These are phyloP conservation scores for Cordia subcordata DNA, from an alignment of 257 asterid genomes.

Conservation along the genomic window DNA sequence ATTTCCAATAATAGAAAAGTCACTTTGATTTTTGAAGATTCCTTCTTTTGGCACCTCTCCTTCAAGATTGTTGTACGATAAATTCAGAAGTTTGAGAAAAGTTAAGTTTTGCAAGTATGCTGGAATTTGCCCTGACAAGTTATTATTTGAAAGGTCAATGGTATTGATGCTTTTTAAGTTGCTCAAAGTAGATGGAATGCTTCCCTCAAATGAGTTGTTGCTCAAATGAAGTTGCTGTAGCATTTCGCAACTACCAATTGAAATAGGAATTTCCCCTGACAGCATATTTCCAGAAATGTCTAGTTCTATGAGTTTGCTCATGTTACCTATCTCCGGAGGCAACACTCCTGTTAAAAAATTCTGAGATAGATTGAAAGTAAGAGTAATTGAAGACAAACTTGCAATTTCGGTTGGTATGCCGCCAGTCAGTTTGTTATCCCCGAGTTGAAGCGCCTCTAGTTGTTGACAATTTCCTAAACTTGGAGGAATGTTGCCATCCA, in stretches of 20 bases:
- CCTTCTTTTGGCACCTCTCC: constrained; percentile 20
- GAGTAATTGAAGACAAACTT: not conserved
- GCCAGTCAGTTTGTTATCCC: constrained; percentile 6
- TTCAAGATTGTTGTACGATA: constrained; percentile 20
- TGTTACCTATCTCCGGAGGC: not conserved
- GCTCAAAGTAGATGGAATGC: not conserved
- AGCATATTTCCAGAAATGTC: constrained; percentile 1
- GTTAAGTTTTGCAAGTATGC: constrained; percentile 10
- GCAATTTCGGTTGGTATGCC: constrained; percentile 3
- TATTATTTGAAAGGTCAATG: constrained; percentile 6
- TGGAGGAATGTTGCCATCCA: constrained; percentile 17
- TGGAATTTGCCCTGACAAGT: constrained; percentile 7
- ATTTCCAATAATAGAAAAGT: constrained; percentile 15
- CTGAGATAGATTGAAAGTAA: not conserved
- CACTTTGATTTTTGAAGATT: constrained; percentile 13
- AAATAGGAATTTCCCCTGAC: not conserved
- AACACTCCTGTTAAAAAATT: not conserved
- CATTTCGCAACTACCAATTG: not conserved
- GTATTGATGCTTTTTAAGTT: not conserved
- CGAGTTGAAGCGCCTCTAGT: not conserved
- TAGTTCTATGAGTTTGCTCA: not conserved
- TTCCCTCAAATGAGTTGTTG: not conserved
- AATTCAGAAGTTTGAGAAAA: constrained; percentile 5
- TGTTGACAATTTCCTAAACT: constrained; percentile 7
- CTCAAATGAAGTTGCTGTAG: not conserved